Evolutionary conservation across 345 rosid species (phyloP), one percentile per base, ranked within the genome.

Genomic region (Aurinia saxatilis): DNA sequence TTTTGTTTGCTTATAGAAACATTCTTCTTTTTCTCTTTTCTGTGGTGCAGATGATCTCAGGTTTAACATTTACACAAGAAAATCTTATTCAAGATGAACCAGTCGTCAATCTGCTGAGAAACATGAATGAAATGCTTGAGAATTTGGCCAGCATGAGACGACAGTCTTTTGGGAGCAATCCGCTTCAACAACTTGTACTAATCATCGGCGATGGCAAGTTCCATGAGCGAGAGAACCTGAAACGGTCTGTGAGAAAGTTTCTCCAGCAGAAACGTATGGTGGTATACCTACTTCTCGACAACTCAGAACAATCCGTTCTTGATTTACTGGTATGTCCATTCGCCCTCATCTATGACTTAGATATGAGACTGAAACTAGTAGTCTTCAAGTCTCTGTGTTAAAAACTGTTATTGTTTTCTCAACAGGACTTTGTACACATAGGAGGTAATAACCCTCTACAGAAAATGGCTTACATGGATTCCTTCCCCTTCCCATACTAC

Each of bases 101-200:
- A 21, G 90, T 93, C 39, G 81, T 76, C 50, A 91, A 90, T 71
- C 79, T 93, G 29, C 68, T 93, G 67, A 84, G 50, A 76, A 77
- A 80, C 76, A 60, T 90, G 68, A 78, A 80, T 63, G 77, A 83
- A 39, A 78, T 84, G 88, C 82, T 93, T 49, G 96, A 93, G 49
- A 44, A 72, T 54, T 74, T 91, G 14, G 93, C 84, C 45, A 52
- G 78, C 45, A 84, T 66, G 50, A 86, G 96, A 17, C 70, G 95
- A 17, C 91, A 82, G 34, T 85, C 97, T 30, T 87, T 83, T n/a
- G 95, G 96, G n/a, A 95, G 86, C 62, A 93, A 90, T 73, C 96
- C 97, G 0, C 81, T 93, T 13, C 96, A 90, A 76, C 97, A 93
- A 75, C 97, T 93, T 64, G 99, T 93, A 47, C 77, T 93, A 62